Evolutionary conservation across 345 rosid species (phyloP).

Genomic region (Eucalyptus cloeziana): DNA sequence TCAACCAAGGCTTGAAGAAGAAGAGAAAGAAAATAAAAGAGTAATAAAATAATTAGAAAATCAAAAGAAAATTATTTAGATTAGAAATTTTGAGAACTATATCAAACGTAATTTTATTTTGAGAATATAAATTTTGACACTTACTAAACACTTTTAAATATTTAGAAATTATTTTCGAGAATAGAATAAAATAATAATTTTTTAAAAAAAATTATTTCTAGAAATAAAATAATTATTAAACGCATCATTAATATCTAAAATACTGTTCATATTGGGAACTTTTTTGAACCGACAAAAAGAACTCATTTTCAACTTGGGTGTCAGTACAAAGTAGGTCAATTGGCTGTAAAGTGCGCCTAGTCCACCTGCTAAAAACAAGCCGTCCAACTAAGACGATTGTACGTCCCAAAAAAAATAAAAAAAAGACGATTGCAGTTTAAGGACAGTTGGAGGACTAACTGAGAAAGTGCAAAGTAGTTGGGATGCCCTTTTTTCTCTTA

Average conservation of each 20-base stretch:
- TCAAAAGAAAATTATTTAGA: too few species aligned
- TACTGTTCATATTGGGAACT: not conserved
- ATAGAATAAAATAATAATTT: too few species aligned
- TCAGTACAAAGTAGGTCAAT: not conserved
- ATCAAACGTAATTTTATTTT: too few species aligned
- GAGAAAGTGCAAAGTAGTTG: not conserved
- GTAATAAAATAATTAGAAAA: too few species aligned
- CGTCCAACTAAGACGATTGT: not conserved
- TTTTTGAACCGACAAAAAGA: not conserved
- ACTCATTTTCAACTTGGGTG: not conserved
- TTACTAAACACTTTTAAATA: too few species aligned
- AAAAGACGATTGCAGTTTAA: not conserved
- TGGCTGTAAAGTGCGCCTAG: not conserved
- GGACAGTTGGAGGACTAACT: not conserved
- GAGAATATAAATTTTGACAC: too few species aligned
- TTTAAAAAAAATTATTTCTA: too few species aligned
- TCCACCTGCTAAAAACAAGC: not conserved
- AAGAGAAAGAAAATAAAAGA: too few species aligned
- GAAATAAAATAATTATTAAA: not conserved
- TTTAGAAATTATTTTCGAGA: too few species aligned
- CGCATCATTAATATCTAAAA: not conserved
- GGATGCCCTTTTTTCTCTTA: not conserved
- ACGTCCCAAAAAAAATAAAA: too few species aligned
- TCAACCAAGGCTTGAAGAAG: too few species aligned
- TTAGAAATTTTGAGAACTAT: too few species aligned